Conservation (phyloP, 805 yeast genomes). For the Monosporozyma aerobia region DNA sequence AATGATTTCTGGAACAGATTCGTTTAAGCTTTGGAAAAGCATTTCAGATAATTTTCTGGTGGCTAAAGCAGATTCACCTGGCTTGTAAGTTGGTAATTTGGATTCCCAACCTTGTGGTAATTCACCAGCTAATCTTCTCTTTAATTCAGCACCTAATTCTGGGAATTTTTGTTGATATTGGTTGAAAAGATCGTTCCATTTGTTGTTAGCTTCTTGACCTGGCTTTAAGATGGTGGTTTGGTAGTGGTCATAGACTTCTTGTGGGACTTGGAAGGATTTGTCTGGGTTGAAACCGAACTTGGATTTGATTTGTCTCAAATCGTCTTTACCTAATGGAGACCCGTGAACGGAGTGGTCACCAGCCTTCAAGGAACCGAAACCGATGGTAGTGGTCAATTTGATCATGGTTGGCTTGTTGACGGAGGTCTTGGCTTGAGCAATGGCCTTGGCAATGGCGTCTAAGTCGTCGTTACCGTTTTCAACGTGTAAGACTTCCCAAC, state of each 20-base stretch:
- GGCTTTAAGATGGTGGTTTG: slow-evolving; percentile 42
- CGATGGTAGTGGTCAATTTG: slow-evolving; percentile 84
- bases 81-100: slow-evolving; percentile 67
- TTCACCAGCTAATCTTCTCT: slow-evolving; percentile 67
- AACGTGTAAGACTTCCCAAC: slow-evolving; percentile 82
- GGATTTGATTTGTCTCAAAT: slow-evolving; percentile 74
- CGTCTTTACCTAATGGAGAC: slow-evolving; percentile 90
- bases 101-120: slow-evolving; percentile 79
- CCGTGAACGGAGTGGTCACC: slow-evolving; percentile 96
- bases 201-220: slow-evolving; percentile 59
- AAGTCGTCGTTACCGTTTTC: slow-evolving; percentile 74
- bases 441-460: slow-evolving; percentile 59
- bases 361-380: slow-evolving; percentile 76
- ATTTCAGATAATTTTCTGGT: slow-evolving; percentile 89
- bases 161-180: slow-evolving; percentile 64
- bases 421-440: slow-evolving; percentile 71
- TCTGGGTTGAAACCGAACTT: slow-evolving; percentile 84
- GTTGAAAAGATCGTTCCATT: slow-evolving; percentile 63
- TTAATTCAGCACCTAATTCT: slow-evolving; percentile 65
- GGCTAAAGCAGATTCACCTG: slow-evolving; percentile 76
- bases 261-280: slow-evolving; percentile 67
- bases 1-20: slow-evolving; percentile 72
- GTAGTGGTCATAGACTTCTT: slow-evolving; percentile 71
- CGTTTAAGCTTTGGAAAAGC: slow-evolving; percentile 54
- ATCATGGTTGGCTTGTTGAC: slow-evolving; percentile 80